Base-by-base conservation (phyloP, 495 filamentous ascomycete species). In the Daldinia decipiens region DNA sequence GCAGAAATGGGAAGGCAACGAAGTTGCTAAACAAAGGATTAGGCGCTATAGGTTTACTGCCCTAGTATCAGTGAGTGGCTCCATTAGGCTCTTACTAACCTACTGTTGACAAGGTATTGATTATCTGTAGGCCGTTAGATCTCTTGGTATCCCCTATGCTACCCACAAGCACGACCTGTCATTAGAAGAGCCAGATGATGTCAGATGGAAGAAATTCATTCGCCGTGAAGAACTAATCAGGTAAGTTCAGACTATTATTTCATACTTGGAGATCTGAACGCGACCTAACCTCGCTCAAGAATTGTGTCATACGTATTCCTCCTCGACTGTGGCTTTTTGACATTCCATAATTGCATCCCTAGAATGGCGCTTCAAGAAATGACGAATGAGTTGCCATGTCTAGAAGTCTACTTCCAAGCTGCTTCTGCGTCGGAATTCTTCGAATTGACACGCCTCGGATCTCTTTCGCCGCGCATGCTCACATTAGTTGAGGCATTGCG, bases 401-500 rank as follows among this genome's bases (percentile, higher is more conserved):
- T 51, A 27, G 47, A 51, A 27, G 47, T 51, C n/a, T 51, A 51
- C 21, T 51, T 51, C 47, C 47, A 51, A 27, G 47, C 47, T 11
- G n/a, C 21, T 11, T 27, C 47, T 15, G 15, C 47, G 9, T 51
- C 47, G 19, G 47, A 51, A 17, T 51, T 51, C 19, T 51, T 24
- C 47, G 47, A 51, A 21, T 21, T 27, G 11, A 27, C 47, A 15
- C 47, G 47, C 47, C 17, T 24, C 27, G 17, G 19, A 8, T 51
- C 8, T 27, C 47, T 51, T 51, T 27, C 47, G 4, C 17, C 24
- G 0, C 47, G 47, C 21, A 12, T 51, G 47, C 47, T 27, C 4
- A 51, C 47, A 21, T 27, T 51, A 27, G 47, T 51, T 27, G 47
- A 51, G 12, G 47, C 47, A 27, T 12, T 51, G 13, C 47, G 19